Evolutionary conservation across 257 asterid genomes (phyloP), one percentile per base, ranked within the genome.

Genomic region (Ligustrum vulgare): DNA sequence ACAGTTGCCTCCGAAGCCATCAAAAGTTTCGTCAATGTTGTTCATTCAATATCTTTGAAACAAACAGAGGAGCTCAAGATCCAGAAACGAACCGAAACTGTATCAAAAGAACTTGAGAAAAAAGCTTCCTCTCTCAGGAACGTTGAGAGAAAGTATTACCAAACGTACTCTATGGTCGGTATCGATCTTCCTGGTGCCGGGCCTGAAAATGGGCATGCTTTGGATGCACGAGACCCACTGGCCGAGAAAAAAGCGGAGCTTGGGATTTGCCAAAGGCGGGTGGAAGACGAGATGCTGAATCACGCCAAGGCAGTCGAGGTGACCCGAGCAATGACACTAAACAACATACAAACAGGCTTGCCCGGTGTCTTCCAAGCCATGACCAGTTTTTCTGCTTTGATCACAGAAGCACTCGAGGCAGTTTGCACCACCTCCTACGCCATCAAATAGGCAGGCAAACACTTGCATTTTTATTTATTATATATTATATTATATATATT

Each of bases 281-380:
- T 95, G 58, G 97, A 91, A 73, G 98, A 95, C 45, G 99, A 95
- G 85, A 89, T 91, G 92, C 25, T 85, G 71, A 93, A 87, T 72
- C 96, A 93, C 79, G 37, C 94, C 0, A 93, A 75, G 84, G 97
- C 98, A 0, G 93, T 90, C 0, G 99, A 95, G 75, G 97, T 95
- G 79, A 95, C 99, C 8, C 75, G 97, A 72, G 93, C 99, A 12
- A 90, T 91, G 94, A 93, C 98, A 5, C 79, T 91, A 80, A 95
- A 93, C 72, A 95, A 95, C 81, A 87, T 95, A 34, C 99, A 95
- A 68, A 93, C 99, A 0, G 99, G 99, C 15, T 72, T 95, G 86
- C 99, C 99, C 0, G 98, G 98, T 23, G 99, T 95, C 76, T 93
- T 95, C 81, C 98, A 93, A 83, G 97, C 99, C n/a, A 87, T 95